These are phyloP conservation scores for Crithidia expoeki DNA, from an alignment of 208 protist species.

Conservation along the genomic window DNA sequence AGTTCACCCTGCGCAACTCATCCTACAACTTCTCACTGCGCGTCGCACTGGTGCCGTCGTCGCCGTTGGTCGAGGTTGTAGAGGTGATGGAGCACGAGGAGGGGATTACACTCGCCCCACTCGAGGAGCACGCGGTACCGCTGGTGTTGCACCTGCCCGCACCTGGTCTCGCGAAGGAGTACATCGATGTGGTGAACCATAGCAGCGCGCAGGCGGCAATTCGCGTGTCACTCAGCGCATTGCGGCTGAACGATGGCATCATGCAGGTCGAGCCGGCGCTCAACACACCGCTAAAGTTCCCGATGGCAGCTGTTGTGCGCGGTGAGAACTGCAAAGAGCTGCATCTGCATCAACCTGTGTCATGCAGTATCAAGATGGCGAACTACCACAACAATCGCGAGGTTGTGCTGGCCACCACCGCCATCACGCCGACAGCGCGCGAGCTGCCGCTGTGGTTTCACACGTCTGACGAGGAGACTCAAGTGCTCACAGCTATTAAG, in stretches of 20 bases:
- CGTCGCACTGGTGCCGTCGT: constrained; percentile 38
- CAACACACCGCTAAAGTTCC: constrained; percentile 31
- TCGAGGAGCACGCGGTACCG: constrained; percentile 46
- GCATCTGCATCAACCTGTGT: constrained; percentile 36
- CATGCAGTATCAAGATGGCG: constrained; percentile 30
- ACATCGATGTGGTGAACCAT: constrained; percentile 63
- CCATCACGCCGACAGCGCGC: constrained; percentile 9
- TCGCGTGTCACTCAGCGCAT: constrained; percentile 41
- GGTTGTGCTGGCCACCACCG: constrained; percentile 21
- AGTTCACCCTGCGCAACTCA: constrained; percentile 56
- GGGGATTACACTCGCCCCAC: constrained; percentile 44
- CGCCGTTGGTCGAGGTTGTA: constrained; percentile 34
- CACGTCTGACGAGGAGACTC: constrained; percentile 24
- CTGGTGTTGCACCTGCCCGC: constrained; percentile 50
- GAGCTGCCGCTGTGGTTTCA: constrained; percentile 36
- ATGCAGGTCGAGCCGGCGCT: constrained; percentile 27
- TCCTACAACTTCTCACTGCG: constrained; percentile 70
- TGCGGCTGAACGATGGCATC: constrained; percentile 45
- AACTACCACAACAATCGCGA: constrained; percentile 36
- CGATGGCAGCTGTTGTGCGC: constrained; percentile 32
- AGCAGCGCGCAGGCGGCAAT: constrained; percentile 72
- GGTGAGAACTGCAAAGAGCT: constrained; percentile 24
- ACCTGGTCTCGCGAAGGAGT: constrained; percentile 62
- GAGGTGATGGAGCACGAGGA: constrained; percentile 27
- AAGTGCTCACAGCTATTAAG: constrained; percentile 23